Base-by-base conservation (phyloP, 805 yeast genomes). In the Metahyphopichia silvanorum region DNA sequence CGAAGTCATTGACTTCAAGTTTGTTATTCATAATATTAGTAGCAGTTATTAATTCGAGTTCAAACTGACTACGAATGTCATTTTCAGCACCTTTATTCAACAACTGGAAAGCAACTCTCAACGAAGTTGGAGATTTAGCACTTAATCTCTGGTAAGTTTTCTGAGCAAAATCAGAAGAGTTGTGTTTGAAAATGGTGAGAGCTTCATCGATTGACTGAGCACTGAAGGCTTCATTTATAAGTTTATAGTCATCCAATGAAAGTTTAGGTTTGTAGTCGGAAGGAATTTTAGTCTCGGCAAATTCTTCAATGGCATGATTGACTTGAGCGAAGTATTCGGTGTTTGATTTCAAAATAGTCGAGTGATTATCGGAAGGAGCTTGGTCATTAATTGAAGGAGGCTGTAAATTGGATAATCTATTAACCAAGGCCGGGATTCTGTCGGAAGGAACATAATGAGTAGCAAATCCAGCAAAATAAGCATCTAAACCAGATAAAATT, bases 371-470 rank as follows among this genome's bases (percentile, higher is more conserved):
- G 8, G 38, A 41, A 15, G 60, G 46, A 22, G 50, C 51, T 21
- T 51, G 47, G 27, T 57, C 61, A 36, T 60, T 55, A 32, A 53
- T 42, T 18, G 52, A 46, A 3, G 71, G 67, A 13, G 69, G 64
- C 37, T 74, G 76, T 39, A 86, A 64, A 47, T 74, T 79, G 6
- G 83, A 70, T 39, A 91, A 69, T 42, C 95, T 76, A 32, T 68
- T 69, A 40, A 75, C 71, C 45, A 91, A 70, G 16, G 75, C 79
- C 1, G 69, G 71, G 31, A 88, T 53, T 43, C 82, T 75, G 38
- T 70, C 75, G 21, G 82, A 68, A 12, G 86, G 80, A 18, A 91
- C 82, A 52, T 79, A 93, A 56, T 93, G 98, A 10, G 98, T 87
- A 25, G 96, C 95, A 43, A 83, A 73, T 20, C 98, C 98, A 6